These are phyloP conservation scores for Geotrichum citri-aurantii DNA, from an alignment of 1,139 yeast genomes.

Conservation along the genomic window DNA sequence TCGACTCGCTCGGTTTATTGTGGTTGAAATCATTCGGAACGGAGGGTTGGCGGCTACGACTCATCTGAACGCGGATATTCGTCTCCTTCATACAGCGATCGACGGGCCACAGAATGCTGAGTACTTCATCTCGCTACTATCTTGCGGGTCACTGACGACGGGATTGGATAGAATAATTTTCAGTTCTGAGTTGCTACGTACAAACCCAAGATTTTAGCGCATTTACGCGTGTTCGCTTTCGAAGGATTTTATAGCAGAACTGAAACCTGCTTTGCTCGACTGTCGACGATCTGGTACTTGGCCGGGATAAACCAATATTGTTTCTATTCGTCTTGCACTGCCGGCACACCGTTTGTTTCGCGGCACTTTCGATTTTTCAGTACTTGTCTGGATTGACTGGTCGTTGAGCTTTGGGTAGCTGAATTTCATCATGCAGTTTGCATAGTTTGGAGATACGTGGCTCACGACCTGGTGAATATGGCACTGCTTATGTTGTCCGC, in stretches of 20 bases:
- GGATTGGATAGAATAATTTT: neutral
- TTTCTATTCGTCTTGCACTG: neutral
- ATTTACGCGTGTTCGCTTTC: neutral
- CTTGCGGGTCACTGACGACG: neutral
- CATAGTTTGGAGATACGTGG: neutral
- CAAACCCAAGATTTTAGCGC: neutral
- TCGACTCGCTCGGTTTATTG: neutral
- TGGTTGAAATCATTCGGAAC: neutral
- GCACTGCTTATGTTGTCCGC: neutral
- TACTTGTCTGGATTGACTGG: neutral
- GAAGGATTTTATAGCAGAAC: neutral
- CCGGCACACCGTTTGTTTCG: neutral
- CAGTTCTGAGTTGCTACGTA: neutral
- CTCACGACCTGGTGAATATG: neutral
- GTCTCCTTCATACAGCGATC: neutral
- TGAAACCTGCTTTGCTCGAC: neutral
- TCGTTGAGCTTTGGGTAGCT: neutral
- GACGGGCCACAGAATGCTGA: neutral
- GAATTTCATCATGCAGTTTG: neutral
- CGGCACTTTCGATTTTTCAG: no score
- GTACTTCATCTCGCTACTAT: neutral
- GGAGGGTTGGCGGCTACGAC: neutral
- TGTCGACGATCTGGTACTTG: neutral
- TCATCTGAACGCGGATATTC: neutral
- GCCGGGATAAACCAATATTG: neutral